Evolutionary conservation across 1,284 basidiomycete genomes (phyloP).

Genomic region (Sphaerobolus stellatus): DNA sequence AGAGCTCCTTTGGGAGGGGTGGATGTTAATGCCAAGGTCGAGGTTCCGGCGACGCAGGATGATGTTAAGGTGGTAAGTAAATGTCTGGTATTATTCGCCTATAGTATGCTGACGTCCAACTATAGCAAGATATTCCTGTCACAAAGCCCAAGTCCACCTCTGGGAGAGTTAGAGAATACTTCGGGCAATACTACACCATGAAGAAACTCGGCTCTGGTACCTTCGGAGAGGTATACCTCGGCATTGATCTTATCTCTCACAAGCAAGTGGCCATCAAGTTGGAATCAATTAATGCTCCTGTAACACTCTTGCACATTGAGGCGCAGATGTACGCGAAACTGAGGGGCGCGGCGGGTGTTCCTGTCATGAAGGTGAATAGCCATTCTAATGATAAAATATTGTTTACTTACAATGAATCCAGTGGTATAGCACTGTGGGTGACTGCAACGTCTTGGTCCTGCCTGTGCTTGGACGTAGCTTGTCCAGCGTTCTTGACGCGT

Average conservation of each 20-base stretch:
- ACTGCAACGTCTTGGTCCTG: constrained; percentile 12
- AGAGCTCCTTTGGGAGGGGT: constrained; percentile 1
- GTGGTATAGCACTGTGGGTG: constrained; percentile 11
- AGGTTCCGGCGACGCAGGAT: not conserved
- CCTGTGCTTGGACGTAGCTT: constrained; percentile 13
- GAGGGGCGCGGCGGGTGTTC: constrained; percentile 9
- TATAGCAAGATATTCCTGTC: too few relatives aligned
- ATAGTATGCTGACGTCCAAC: too few relatives aligned
- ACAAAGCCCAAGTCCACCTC: constrained; percentile 3
- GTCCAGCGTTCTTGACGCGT: constrained; percentile 9
- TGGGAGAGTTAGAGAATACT: constrained; percentile 3
- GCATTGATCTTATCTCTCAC: constrained; percentile 12
- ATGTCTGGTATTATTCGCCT: too few relatives aligned
- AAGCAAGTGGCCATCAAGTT: constrained; percentile 13
- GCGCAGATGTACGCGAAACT: constrained; percentile 12
- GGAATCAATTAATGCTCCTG: constrained; percentile 3
- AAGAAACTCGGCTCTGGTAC: constrained; percentile 13
- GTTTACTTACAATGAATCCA: not conserved
- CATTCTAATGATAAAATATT: not conserved
- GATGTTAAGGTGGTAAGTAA: too few relatives aligned
- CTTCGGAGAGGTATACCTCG: constrained; percentile 13
- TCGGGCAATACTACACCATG: constrained; percentile 12
- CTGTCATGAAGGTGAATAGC: constrained; percentile 11
- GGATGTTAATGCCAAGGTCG: constrained; percentile 8
- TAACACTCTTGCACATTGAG: constrained; percentile 7